A percentile compares a stretch with the other conserved stretches of the same genome.
Conservation (phyloP, 306 rosid genomes). For the Quercus mongolica region DNA sequence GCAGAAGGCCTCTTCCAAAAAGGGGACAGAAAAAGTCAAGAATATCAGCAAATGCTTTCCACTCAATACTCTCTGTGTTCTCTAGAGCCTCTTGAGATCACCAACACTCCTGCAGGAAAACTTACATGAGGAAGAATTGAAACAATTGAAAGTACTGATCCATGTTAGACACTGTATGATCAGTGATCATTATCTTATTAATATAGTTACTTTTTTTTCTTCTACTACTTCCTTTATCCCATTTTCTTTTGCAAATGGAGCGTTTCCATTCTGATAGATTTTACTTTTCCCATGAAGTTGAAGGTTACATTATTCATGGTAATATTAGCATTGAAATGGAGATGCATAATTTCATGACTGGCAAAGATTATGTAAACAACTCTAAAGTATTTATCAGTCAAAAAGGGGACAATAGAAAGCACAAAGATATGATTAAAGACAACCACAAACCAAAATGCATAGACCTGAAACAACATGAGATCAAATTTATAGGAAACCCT, state of each 20-base stretch:
- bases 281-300: not conserved
- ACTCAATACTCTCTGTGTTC: conserved; percentile 28
- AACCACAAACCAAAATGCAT: not conserved
- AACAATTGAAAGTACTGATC: not conserved
- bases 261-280: not conserved
- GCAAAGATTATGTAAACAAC: not conserved
- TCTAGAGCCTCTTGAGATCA: conserved; percentile 26
- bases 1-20: conserved; percentile 25
- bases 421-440: not conserved
- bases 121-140: not conserved
- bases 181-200: not conserved
- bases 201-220: not conserved
- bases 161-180: not conserved
- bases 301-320: not conserved
- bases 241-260: not conserved
- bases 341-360: not conserved
- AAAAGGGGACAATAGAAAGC: not conserved
- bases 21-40: conserved; percentile 29
- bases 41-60: conserved; percentile 28
- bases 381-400: not conserved
- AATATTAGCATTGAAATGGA: not conserved
- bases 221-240: not conserved
- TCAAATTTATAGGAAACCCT: not conserved
- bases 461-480: not conserved
- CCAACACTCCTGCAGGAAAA: conserved; percentile 6